Evolutionary conservation across 805 yeast species (phyloP).

Genomic region (Brettanomyces nanus): DNA sequence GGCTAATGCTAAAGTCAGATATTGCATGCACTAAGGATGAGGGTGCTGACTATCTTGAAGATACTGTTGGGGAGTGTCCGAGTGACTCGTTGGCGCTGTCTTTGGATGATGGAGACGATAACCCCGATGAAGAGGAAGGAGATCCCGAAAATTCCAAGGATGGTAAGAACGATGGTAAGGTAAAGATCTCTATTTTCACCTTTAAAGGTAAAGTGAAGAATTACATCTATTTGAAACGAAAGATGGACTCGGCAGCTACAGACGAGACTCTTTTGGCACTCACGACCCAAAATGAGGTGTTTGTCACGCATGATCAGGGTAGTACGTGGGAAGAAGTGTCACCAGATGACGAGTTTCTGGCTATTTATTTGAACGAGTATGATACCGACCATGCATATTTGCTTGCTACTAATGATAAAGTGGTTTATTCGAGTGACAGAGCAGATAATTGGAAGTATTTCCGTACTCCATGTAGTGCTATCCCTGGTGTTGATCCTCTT

Average conservation of each 20-base stretch:
- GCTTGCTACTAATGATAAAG: slow-evolving; percentile 37
- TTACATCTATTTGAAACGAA: slow-evolving; percentile 54
- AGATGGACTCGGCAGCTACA: slow-evolving; percentile 28
- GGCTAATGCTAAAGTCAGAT: slow-evolving; percentile 7
- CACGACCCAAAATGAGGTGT: slow-evolving; percentile 47
- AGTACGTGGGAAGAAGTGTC: slow-evolving; percentile 40
- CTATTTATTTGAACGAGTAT: slow-evolving; percentile 48
- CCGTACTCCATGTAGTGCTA: slow-evolving; percentile 42
- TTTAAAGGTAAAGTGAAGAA: slow-evolving; percentile 49
- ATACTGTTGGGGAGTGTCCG: neutral
- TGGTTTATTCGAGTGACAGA: slow-evolving; percentile 60
- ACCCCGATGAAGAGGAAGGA: slow-evolving; percentile 28
- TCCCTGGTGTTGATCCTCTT: slow-evolving; percentile 34
- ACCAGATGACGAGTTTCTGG: slow-evolving; percentile 37
- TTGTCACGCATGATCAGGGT: slow-evolving; percentile 69
- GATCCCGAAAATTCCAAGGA: slow-evolving; percentile 26
- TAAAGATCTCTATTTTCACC: slow-evolving; percentile 34
- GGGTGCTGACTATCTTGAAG: slow-evolving; percentile 11
- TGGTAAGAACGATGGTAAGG: slow-evolving; percentile 30
- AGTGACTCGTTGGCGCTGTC: too few species aligned
- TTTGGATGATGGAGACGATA: too few species aligned
- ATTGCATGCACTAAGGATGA: slow-evolving; percentile 6
- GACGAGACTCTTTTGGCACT: slow-evolving; percentile 61
- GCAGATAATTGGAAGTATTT: slow-evolving; percentile 50
- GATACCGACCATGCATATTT: slow-evolving; percentile 46